A percentile compares a stretch with the other conserved stretches of the same genome.
These are phyloP conservation scores for Monilinia fructigena DNA, from an alignment of 2,329 filamentous ascomycete genomes.

Conservation along the genomic window DNA sequence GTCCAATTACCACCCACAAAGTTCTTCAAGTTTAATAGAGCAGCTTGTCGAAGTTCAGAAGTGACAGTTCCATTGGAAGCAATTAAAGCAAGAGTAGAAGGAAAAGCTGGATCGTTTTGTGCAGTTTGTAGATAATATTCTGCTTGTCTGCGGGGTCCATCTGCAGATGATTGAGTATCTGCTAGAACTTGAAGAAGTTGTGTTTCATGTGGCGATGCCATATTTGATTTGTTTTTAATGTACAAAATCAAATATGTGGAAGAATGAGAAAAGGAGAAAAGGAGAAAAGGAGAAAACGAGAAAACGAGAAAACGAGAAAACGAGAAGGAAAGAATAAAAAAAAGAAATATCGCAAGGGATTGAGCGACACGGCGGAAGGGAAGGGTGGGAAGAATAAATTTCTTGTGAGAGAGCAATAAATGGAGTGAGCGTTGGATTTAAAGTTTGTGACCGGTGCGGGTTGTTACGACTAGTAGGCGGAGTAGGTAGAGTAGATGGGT, in stretches of 20 bases:
- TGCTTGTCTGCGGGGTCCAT: slow-evolving; percentile 78
- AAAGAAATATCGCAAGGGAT: neutral
- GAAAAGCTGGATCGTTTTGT: slow-evolving; percentile 62
- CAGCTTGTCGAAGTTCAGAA: slow-evolving; percentile 75
- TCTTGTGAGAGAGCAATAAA: neutral
- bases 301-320: too few relatives aligned
- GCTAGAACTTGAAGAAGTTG: slow-evolving; percentile 85
- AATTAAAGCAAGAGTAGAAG: slow-evolving; percentile 76
- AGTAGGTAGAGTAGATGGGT: too few relatives aligned
- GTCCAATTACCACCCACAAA: slow-evolving; percentile 88
- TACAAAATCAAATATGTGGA: neutral
- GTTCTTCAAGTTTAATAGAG: slow-evolving; percentile 74
- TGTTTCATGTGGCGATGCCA: slow-evolving; percentile 71
- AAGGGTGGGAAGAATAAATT: neutral
- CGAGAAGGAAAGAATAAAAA: neutral
- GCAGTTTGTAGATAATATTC: slow-evolving; percentile 57
- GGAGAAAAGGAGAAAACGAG: too few relatives aligned
- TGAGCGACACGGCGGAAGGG: neutral
- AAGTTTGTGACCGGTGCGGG: neutral
- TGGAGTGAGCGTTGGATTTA: neutral
- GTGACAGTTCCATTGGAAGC: slow-evolving; percentile 73
- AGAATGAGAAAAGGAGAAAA: neutral
- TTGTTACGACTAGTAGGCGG: neutral
- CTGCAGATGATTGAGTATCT: slow-evolving; percentile 76
- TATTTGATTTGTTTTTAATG: slow-evolving; percentile 17